Percentiles rank a stretch among this genome's conserved stretches.
Evolutionary conservation across 2,329 filamentous ascomycete species (phyloP).

Genomic region (Drechslera avenae): DNA sequence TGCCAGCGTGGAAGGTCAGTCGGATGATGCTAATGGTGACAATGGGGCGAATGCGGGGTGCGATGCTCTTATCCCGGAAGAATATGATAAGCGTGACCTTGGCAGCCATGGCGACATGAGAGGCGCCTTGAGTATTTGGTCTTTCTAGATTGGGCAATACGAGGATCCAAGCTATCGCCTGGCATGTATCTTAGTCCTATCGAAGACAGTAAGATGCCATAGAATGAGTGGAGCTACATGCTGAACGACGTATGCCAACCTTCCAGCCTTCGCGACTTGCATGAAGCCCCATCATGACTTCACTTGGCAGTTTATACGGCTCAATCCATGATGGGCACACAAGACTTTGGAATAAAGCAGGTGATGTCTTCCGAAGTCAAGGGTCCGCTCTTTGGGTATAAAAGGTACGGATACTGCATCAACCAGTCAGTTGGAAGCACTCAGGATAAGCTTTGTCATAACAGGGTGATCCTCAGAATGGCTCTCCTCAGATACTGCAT

Average conservation of each 20-base stretch:
- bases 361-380: not conserved
- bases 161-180: too few species aligned
- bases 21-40: slow-evolving; percentile 6
- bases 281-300: not conserved
- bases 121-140: slow-evolving; percentile 3
- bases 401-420: not conserved
- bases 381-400: not conserved
- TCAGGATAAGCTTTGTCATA: not conserved
- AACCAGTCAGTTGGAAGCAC: not conserved
- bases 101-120: slow-evolving; percentile 16
- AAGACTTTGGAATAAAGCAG: not conserved
- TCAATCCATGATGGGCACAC: not conserved
- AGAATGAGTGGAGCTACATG: not conserved
- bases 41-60: slow-evolving; percentile 9
- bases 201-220: too few species aligned
- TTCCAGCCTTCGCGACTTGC: not conserved
- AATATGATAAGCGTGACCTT: slow-evolving; percentile 15
- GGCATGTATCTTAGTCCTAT: too few species aligned
- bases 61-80: slow-evolving; percentile 5
- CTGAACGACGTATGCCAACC: slow-evolving; percentile 11
- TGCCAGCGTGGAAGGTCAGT: not conserved
- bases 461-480: not conserved
- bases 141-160: not conserved
- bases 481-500: too few species aligned
- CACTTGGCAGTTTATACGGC: not conserved